Base-by-base conservation (phyloP, 2,329 filamentous ascomycete genomes). In the Gaeumannomyces tritici region DNA sequence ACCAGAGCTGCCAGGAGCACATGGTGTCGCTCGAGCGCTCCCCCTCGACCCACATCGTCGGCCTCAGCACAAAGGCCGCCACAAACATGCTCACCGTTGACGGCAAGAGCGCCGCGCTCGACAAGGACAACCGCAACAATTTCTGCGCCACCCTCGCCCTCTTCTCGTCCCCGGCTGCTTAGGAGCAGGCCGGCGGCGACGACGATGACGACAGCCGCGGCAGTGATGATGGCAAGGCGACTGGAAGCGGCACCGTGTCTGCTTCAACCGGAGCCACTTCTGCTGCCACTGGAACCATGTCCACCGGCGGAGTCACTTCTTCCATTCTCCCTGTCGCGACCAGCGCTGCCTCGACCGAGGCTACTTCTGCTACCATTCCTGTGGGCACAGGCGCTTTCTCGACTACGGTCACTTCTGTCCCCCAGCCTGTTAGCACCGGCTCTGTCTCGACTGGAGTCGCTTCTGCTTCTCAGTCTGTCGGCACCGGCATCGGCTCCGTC, bases 21-120 rank as follows among this genome's bases (percentile, higher is more conserved):
- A 92, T 95, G 77, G 81, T 93, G 58, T 85, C 84, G 67, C 77
- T 93, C 47, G 86, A 91, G 73, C 82, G 83, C 70, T 89, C 79
- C 61, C 54, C 51, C n/a, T 72, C 73, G 26, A 79, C 91, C 54
- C 78, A 85, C 67, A 73, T 93, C 51, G 90, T 83, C 66, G 89
- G 84, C 9, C 74, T 93, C 62, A 89, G 82, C 76, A 93, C 89
- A 65, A 91, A 91, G 79, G 89, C 89, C 4, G 81, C 85, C 27
- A 78, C 82, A 61, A 91, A 90, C 75, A 91, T 92, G 88, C 76
- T 92, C 64, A 86, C 82, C 1, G 71, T 88, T 24, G 77, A 89
- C 67, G 85, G 85, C 54, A 67, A 79, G 69, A 74, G 77, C 18
- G 76, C 76, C 1, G 83, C 80, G 59, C 71, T 83, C 5, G 84